A percentile compares a stretch with the other conserved stretches of the same genome.
Evolutionary conservation across 108 stramenopile genomes (phyloP).

Genomic region (Nitzschia sp.): DNA sequence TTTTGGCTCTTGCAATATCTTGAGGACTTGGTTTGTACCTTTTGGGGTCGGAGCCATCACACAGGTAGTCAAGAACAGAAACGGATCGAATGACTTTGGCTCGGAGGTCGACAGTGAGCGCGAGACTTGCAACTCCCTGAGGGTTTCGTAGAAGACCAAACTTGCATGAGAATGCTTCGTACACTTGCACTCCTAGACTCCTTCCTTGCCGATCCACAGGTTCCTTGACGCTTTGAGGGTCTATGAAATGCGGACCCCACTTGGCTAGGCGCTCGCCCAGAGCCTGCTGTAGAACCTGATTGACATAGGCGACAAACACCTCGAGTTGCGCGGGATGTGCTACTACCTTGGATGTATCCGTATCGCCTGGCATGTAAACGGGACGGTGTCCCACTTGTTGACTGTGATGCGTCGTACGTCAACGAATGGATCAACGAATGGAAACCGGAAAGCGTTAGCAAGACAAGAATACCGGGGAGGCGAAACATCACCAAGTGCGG

Average conservation of each 20-base stretch:
- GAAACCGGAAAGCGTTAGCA: neutral
- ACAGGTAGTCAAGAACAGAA: conserved; percentile 43
- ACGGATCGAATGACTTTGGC: conserved; percentile 57
- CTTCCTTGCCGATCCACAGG: conserved; percentile 41
- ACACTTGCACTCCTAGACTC: conserved; percentile 49
- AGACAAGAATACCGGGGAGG: neutral
- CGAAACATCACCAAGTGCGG: neutral
- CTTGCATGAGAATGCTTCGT: conserved; percentile 49
- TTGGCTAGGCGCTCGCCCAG: conserved; percentile 47
- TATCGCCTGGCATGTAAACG: conserved; percentile 21
- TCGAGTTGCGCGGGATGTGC: conserved; percentile 33
- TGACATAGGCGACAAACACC: conserved; percentile 48
- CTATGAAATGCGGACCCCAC: conserved; percentile 63
- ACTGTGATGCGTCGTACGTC: neutral
- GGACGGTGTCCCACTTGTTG: conserved; percentile 48
- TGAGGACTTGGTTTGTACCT: conserved; percentile 9
- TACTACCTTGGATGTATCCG: neutral
- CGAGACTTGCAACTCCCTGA: conserved; percentile 19
- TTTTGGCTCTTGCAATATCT: conserved; percentile 26
- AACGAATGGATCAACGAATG: neutral
- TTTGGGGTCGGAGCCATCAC: conserved; percentile 23
- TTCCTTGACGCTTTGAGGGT: conserved; percentile 45
- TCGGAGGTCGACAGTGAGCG: conserved; percentile 59
- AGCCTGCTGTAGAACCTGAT: conserved; percentile 51
- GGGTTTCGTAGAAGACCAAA: conserved; percentile 44